These are phyloP conservation scores for Rhizopus arrhizus DNA, from an alignment of 371 early-diverging fungal species.

Conservation along the genomic window DNA sequence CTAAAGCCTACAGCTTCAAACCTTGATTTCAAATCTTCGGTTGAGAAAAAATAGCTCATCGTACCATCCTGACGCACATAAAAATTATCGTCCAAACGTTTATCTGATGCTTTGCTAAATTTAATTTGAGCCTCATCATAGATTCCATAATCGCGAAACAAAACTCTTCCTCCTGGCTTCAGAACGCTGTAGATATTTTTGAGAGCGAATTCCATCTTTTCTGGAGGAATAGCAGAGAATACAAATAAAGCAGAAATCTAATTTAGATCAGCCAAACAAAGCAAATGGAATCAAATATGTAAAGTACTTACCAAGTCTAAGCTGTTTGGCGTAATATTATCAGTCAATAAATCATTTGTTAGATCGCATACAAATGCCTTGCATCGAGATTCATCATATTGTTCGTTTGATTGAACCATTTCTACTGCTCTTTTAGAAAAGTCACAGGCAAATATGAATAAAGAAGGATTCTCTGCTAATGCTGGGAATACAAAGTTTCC, in stretches of 20 bases:
- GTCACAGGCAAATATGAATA: slow-evolving; percentile 83
- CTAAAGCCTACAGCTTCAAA: slow-evolving; percentile 72
- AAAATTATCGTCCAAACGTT: slow-evolving; percentile 77
- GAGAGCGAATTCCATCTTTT: slow-evolving; percentile 70
- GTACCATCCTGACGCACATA: slow-evolving; percentile 92
- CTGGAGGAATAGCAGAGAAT: slow-evolving; percentile 85
- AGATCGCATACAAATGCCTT: slow-evolving; percentile 85
- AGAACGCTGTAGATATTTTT: slow-evolving; percentile 67
- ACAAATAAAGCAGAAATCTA: slow-evolving; percentile 81
- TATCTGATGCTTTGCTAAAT: slow-evolving; percentile 70
- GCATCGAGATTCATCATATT: slow-evolving; percentile 67
- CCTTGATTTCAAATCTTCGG: slow-evolving; percentile 54
- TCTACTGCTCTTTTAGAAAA: slow-evolving; percentile 81
- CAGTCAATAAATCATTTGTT: slow-evolving; percentile 65
- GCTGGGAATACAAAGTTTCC: slow-evolving; percentile 96
- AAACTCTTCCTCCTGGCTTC: slow-evolving; percentile 75
- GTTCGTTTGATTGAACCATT: slow-evolving; percentile 70
- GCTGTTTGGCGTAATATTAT: slow-evolving; percentile 63
- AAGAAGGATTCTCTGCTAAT: slow-evolving; percentile 69
- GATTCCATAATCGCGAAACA: slow-evolving; percentile 89
- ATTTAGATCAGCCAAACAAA: neutral
- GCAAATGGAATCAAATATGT: neutral
- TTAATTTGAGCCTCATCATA: slow-evolving; percentile 90
- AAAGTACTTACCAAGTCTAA: slow-evolving; percentile 61
- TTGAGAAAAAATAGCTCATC: slow-evolving; percentile 69